phyloP scores from a whole-genome alignment of 2,329 filamentous ascomycete genomes.

The Myriosclerotinia curreyana region DNA sequence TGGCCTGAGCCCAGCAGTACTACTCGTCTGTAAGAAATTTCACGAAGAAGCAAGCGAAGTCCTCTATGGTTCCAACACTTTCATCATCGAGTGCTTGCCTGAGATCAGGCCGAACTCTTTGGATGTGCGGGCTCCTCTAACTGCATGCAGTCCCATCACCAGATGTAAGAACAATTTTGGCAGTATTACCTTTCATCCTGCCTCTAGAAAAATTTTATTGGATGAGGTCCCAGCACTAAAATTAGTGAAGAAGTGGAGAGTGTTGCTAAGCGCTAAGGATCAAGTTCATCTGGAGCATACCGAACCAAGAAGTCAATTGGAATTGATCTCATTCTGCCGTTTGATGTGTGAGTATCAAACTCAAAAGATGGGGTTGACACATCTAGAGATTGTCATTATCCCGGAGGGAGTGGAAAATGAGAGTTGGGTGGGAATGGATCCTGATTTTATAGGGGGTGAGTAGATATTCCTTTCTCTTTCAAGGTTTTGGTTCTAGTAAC shows the following conservation, averaged over 20 bases:
- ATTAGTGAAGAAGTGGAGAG: not conserved
- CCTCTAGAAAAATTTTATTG: not conserved
- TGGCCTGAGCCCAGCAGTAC: not conserved
- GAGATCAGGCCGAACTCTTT: too few relatives aligned
- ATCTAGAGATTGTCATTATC: not conserved
- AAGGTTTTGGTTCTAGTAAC: not conserved
- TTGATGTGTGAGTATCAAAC: not conserved
- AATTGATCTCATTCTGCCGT: not conserved
- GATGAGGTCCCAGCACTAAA: not conserved
- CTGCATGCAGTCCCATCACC: not conserved
- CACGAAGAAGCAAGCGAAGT: not conserved
- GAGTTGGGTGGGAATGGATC: too few relatives aligned
- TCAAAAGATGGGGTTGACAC: not conserved
- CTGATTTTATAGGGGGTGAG: too few relatives aligned
- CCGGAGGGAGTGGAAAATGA: not conserved
- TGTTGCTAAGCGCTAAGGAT: not conserved
- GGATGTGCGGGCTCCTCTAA: not conserved
- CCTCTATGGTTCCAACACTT: not conserved
- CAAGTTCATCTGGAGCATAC: not conserved
- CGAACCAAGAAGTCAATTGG: not conserved
- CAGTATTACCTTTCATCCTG: not conserved
- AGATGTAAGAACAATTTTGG: not conserved
- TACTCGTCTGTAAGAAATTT: not conserved
- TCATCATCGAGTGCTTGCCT: not conserved
- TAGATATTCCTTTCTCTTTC: not conserved